These are phyloP conservation scores for Xylaria intraflava DNA, from an alignment of 495 filamentous ascomycete species.

Conservation along the genomic window DNA sequence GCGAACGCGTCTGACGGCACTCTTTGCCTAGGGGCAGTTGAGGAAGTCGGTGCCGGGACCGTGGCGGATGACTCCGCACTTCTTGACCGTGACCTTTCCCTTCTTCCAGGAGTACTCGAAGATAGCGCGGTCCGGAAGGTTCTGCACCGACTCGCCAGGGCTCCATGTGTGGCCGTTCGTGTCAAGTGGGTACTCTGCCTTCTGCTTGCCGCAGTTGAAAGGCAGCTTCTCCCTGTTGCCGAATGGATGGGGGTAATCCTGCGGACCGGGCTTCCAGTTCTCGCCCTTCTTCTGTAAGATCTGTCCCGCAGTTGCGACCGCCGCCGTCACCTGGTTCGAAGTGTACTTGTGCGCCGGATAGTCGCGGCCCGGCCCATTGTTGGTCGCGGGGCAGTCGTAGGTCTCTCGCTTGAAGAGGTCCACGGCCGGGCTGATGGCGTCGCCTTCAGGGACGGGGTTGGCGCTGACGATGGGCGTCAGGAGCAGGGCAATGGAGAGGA, in stretches of 20 bases:
- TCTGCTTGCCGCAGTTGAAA: slow-evolving; percentile 7
- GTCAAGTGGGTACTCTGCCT: slow-evolving; percentile 6
- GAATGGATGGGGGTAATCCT: slow-evolving; percentile 9
- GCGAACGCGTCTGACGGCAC: no score
- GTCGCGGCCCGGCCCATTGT: background rate
- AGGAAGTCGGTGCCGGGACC: slow-evolving; percentile 4
- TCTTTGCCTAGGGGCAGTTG: slow-evolving; percentile 8
- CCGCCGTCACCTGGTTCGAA: background rate
- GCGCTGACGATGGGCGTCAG: slow-evolving; percentile 1
- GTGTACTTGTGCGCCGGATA: slow-evolving; percentile 3
- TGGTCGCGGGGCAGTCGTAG: slow-evolving; percentile 2
- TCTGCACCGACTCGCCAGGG: background rate
- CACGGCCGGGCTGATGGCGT: background rate
- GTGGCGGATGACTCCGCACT: slow-evolving; percentile 12
- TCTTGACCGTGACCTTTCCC: background rate
- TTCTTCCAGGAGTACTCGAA: slow-evolving; percentile 7
- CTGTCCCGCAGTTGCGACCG: background rate
- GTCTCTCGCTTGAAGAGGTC: background rate
- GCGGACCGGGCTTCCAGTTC: background rate
- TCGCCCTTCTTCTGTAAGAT: background rate
- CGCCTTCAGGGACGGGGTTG: slow-evolving; percentile 1
- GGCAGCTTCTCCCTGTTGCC: slow-evolving; percentile 8
- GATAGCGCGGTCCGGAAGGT: slow-evolving; percentile 7
- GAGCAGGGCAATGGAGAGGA: slow-evolving; percentile 1
- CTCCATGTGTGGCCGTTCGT: background rate